Base-by-base conservation (phyloP, 306 rosid species). In the Acacia confusa region DNA sequence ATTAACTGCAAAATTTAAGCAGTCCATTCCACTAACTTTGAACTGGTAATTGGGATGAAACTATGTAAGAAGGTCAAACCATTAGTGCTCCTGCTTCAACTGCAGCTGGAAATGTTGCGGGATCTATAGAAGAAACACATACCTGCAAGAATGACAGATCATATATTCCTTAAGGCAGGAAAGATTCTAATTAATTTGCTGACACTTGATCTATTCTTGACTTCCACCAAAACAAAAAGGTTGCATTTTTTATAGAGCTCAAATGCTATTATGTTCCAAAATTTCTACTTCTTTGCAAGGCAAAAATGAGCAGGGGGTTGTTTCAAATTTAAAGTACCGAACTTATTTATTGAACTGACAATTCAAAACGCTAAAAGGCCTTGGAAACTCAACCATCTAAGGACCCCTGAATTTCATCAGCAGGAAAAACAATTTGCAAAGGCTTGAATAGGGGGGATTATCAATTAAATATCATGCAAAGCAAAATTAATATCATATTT, bases 91-190 rank as follows among this genome's bases (percentile, higher is more conserved):
- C 94, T 70, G 98, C 99, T 86, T 91, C 92, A 67, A 95, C 93
- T n/a, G 97, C 94, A 81, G 93, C 87, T 40, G 79, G 84, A 85
- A 95, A 92, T 67, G 85, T 77, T 25, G 84, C 82, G 40, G 97
- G 97, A 81, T 95, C 94, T 9, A 95, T 92, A 7, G 97, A 91
- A 70, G 99, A 95, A 91, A 95, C 97, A 78, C 97, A 95, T 55
- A 92, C 95, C 98, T 92, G 92, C 84, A 88, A 80, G 28, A 74
- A 55, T 4, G 63, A 83, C 47, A 24, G n/a, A 68, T 70, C 63
- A 36, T 76, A 55, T 64, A 74, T 80, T 34, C 63, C 25, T 34
- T 13, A 72, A 72, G 32, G 72, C 15, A 75, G 53, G 65, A 58
- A 58, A 71, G 72, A 47, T 63, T 76, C n/a, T 24, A 36, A 45